Evolutionary conservation across 768 basidiomycete genomes (phyloP), one percentile per base, ranked within the genome.

Genomic region (Russula dissimulans): DNA sequence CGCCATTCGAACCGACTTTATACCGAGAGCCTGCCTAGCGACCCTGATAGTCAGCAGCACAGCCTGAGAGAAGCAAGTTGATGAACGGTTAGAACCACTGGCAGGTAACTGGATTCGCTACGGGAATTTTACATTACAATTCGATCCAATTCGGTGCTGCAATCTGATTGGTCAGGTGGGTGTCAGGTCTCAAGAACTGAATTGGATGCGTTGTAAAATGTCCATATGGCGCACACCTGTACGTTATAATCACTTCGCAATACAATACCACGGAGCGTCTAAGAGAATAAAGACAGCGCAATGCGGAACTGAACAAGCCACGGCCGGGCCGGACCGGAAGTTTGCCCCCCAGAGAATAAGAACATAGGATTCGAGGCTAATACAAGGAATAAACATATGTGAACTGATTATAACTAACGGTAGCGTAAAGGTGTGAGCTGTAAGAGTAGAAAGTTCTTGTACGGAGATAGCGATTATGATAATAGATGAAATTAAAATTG

Each of bases 361-460:
- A 50, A 56, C 22, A 32, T 29, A n/a, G 43, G 34, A 22, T 36
- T 8, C 43, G 31, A 47, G 12, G 7, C 50, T 46, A 56, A 56
- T 56, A 61, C 54, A 52, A 61, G 22, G 43, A 51, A 61, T 61
- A 61, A 61, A 61, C 60, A 61, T 61, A 61, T 31, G 32, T 36
- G 14, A 8, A n/a, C 29, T 42, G 12, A 54, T 41, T 59, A 60
- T 54, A 32, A 26, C 39, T 15, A 50, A 36, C 17, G 12, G 11
- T 45, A 50, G 26, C n/a, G 48, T 50, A 54, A 17, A n/a, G n/a
- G 10, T 26, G 22, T 26, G 22, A 26, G 22, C 22, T 26, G 22
- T 26, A 26, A 26, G 22, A 1, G 22, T 26, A 26, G 22, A 26
- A 26, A 26, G 22, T 26, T 26, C 22, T 22, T 41, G 17, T 39